Evolutionary conservation across 192 early-diverging fungal species (phyloP), one percentile per base, ranked within the genome.

Genomic region (Chytriomyces hyalinus): DNA sequence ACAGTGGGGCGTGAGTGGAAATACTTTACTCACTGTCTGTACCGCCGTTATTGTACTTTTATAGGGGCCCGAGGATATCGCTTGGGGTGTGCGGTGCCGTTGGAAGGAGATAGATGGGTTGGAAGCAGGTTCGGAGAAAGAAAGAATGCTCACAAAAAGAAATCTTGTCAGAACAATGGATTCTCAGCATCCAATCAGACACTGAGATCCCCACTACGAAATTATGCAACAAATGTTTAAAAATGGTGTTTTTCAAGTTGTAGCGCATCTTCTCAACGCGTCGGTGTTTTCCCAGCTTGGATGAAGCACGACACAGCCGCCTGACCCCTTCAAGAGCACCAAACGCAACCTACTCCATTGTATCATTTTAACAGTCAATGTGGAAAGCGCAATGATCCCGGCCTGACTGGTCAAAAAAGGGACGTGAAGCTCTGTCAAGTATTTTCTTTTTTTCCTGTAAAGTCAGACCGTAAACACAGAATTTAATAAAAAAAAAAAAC

Each of bases 401-500:
- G 36, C 36, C 36, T 36, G 36, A 36, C 36, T 36, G 36, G 36
- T 36, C 36, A 4, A 36, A 36, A 36, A 36, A 4, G 36, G 4
- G 36, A 2, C 36, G 3, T 36, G 36, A 36, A 2, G 4, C 3
- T 36, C 3, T 36, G 22, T 60, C 57, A 60, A 60, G 4, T 60
- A 60, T n/a, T 22, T n/a, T 22, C 15, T 22, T n/a, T n/a, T 60
- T n/a, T 60, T 60, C 17, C 57, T n/a, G 22, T n/a, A 60, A 60
- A 17, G 3, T n/a, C 22, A 60, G 17, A 22, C 15, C 15, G 57
- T n/a, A 60, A 60, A n/a, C 15, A 60, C 15, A 2, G 15, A 5
- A 60, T n/a, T 60, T 60, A n/a, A 22, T n/a, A 60, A 60, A 2
- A 60, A 60, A 60, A 59, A 60, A 60, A 60, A 60, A 60, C 22